These are phyloP conservation scores for Aspergillus bridgeri DNA, from an alignment of 495 filamentous ascomycete genomes.

Conservation along the genomic window DNA sequence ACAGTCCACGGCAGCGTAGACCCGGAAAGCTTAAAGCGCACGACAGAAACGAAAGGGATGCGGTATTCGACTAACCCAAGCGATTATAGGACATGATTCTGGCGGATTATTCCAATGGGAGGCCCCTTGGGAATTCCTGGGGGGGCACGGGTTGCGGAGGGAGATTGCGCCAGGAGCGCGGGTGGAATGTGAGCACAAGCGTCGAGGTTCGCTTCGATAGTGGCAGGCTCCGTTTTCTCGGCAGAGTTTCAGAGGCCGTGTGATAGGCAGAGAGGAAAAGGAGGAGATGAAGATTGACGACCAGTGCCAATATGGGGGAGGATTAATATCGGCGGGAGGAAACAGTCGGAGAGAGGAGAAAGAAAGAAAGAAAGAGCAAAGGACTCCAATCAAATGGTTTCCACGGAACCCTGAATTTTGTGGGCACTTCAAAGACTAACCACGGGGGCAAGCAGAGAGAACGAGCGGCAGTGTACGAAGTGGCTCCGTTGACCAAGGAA, in stretches of 20 bases:
- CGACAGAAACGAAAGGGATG: constrained; percentile 14
- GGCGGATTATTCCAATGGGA: constrained; percentile 22
- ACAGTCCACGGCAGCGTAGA: constrained; percentile 16
- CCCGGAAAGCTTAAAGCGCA: constrained; percentile 2
- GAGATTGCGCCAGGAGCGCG: constrained; percentile 37
- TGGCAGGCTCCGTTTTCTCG: constrained; percentile 24
- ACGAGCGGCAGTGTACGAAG: background rate
- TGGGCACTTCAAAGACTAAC: background rate
- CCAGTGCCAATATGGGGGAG: background rate
- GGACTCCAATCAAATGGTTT: background rate
- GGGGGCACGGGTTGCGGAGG: constrained; percentile 14
- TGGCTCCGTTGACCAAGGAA: constrained; percentile 16
- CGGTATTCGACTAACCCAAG: constrained; percentile 55
- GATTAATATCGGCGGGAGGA: background rate
- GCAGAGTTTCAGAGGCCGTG: constrained; percentile 29
- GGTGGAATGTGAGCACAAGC: constrained; percentile 28
- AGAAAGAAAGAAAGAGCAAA: constrained; percentile 1
- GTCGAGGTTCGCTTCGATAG: constrained; percentile 16
- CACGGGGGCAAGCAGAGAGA: background rate
- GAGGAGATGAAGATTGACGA: background rate
- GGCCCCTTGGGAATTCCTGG: constrained; percentile 23
- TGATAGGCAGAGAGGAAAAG: constrained; percentile 7
- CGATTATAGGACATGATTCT: constrained; percentile 61
- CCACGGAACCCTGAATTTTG: background rate
- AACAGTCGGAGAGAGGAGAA: background rate